Percentiles rank a stretch among this genome's conserved stretches.
These are phyloP conservation scores for Arctium lappa DNA, from an alignment of 129 eudicot genomes.

Conservation along the genomic window DNA sequence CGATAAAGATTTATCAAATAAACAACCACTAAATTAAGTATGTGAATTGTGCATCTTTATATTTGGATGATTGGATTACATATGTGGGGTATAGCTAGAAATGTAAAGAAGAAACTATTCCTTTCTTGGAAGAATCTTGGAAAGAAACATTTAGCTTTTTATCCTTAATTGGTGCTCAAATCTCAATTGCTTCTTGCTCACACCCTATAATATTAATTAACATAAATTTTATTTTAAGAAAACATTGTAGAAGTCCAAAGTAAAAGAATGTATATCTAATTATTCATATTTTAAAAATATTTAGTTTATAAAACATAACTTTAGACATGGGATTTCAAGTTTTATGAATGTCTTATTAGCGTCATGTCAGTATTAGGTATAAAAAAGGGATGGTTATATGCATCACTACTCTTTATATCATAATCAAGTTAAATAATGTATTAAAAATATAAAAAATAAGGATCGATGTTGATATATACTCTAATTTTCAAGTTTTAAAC, in stretches of 20 bases:
- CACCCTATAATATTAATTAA: background rate
- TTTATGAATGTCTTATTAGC: background rate
- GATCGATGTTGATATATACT: too few species aligned
- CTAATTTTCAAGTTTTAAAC: background rate
- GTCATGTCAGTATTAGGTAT: background rate
- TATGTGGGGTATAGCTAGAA: background rate
- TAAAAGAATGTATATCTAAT: background rate
- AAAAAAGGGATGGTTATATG: too few species aligned
- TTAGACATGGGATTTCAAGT: background rate
- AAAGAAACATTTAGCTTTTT: background rate
- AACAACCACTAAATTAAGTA: background rate
- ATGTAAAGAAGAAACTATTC: background rate
- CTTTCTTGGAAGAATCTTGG: slow-evolving; percentile 7
- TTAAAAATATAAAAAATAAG: too few species aligned
- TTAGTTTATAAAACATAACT: background rate
- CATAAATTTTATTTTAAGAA: too few species aligned
- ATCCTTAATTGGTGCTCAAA: background rate
- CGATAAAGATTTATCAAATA: too few species aligned
- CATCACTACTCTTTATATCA: too few species aligned
- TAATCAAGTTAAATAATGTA: too few species aligned
- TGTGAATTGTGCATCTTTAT: background rate
- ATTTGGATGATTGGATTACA: background rate
- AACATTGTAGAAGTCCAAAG: background rate
- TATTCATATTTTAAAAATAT: background rate
- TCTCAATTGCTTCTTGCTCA: background rate